A percentile compares a stretch with the other conserved stretches of the same genome.
Conservation (phyloP, 2,329 filamentous ascomycete genomes). For the Sarocladium kiliense region DNA sequence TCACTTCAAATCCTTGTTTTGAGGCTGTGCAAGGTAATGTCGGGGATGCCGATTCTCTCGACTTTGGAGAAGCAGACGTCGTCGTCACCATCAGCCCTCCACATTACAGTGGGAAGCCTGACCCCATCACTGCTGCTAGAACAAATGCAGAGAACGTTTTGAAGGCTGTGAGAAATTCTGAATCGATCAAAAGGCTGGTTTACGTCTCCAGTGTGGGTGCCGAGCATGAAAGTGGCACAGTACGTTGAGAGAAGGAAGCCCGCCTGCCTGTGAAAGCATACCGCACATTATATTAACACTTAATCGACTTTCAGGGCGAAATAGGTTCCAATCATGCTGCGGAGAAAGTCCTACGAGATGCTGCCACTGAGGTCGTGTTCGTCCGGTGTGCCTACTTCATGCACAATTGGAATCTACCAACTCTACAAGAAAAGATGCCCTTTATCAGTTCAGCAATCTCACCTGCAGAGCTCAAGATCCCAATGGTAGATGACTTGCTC, state of each 20-base stretch:
- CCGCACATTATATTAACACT: no score
- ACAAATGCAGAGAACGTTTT: slow-evolving; percentile 19
- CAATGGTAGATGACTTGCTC: slow-evolving; percentile 21
- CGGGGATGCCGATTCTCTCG: slow-evolving; percentile 21
- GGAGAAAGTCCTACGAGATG: slow-evolving; percentile 18
- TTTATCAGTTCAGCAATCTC: slow-evolving; percentile 29
- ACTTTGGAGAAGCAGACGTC: slow-evolving; percentile 23
- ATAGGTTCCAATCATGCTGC: slow-evolving; percentile 29
- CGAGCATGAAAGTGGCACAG: slow-evolving; percentile 25
- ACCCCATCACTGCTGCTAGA: neutral
- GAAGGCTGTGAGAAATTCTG: slow-evolving; percentile 19
- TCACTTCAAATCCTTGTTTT: slow-evolving; percentile 20
- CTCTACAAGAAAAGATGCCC: slow-evolving; percentile 18
- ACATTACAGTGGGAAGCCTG: slow-evolving; percentile 15
- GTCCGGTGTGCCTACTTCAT: slow-evolving; percentile 31
- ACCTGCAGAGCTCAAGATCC: slow-evolving; percentile 24
- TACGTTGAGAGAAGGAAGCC: no score
- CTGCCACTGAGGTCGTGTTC: slow-evolving; percentile 22
- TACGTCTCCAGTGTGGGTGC: slow-evolving; percentile 26
- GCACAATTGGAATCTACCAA: slow-evolving; percentile 31
- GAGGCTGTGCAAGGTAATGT: slow-evolving; percentile 23
- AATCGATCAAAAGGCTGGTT: slow-evolving; percentile 23
- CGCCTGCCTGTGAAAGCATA: no score
- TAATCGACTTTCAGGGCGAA: slow-evolving; percentile 28
- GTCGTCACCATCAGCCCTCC: slow-evolving; percentile 28